A percentile compares a stretch with the other conserved stretches of the same genome.
Evolutionary conservation across 768 basidiomycete genomes (phyloP).

Genomic region (Leccinum rimulosum): DNA sequence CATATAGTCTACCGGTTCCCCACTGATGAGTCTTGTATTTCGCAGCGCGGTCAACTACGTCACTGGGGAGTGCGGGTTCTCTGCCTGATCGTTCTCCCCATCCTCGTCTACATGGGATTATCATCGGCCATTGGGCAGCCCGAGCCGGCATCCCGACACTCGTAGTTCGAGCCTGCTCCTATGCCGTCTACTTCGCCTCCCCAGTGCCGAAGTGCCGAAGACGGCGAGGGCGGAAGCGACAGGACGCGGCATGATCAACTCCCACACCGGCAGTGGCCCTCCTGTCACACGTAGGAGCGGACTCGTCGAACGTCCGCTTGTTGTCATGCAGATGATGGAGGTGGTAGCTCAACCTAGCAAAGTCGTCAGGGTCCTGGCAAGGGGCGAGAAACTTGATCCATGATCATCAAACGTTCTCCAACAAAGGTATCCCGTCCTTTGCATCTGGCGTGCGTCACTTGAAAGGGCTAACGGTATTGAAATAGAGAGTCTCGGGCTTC

Average conservation of each 20-base stretch:
- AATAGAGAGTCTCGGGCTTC: constrained; percentile 18
- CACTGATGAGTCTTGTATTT: too few relatives aligned
- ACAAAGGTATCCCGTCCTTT: constrained; percentile 12
- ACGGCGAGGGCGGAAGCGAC: constrained; percentile 33
- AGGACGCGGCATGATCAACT: constrained; percentile 30
- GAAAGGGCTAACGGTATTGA: constrained; percentile 3
- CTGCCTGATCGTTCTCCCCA: too few relatives aligned
- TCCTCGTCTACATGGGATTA: constrained; percentile 36
- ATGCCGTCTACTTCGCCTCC: constrained; percentile 12
- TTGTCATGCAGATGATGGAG: constrained; percentile 82
- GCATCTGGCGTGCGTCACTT: not conserved
- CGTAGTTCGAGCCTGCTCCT: constrained; percentile 42
- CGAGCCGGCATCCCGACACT: constrained; percentile 58
- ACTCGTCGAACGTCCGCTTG: constrained; percentile 74
- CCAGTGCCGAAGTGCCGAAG: constrained; percentile 25
- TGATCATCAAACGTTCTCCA: constrained; percentile 6
- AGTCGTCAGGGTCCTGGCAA: constrained; percentile 75
- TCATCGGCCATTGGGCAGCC: constrained; percentile 67
- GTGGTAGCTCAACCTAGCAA: constrained; percentile 69
- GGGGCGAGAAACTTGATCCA: constrained; percentile 79
- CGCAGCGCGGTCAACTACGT: too few relatives aligned
- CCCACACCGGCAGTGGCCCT: constrained; percentile 18
- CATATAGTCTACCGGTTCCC: too few relatives aligned
- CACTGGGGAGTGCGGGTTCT: too few relatives aligned
- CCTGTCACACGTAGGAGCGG: constrained; percentile 32